Evolutionary conservation across 805 yeast genomes (phyloP), one percentile per base, ranked within the genome.

Genomic region (Maudiozyma bulderi): DNA sequence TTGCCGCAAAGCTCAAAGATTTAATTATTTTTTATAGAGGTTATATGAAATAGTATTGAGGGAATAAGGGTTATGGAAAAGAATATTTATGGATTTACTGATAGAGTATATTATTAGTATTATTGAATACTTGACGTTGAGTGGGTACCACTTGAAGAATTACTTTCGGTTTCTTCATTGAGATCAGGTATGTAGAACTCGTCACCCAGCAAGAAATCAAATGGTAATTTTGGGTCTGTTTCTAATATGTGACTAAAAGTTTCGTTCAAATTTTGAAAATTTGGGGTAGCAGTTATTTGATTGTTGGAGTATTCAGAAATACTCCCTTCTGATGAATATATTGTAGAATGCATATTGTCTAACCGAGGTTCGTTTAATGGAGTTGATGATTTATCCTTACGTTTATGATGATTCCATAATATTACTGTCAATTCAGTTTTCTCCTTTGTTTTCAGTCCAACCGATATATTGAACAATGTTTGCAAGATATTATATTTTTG

Each of bases 381-480:
- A 8, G 35, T 11, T 8, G 10, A 11, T 11, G 6, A 11, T 8
- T 33, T 33, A 5, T 8, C 13, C 8, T 5, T 33, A 5, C 13
- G 11, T 33, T 33, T 33, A 8, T 6, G 10, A 11, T 33, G 11
- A n/a, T n/a, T 33, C 11, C 10, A 38, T 13, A 13, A 5, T 14
- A 20, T 14, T 6, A 38, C 40, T 6, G 40, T 13, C 15, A 38
- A 13, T 5, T 9, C 28, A 13, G 20, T 1, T 13, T 5, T 38
- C 9, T 15, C 40, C 40, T 13, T 38, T 5, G 15, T 6, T 38
- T 38, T 38, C 5, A 38, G 10, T 9, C 11, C 15, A 6, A 13
- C 26, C 6, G 50, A 37, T n/a, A 59, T 53, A 9, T 53, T 50
- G 26, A 59, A 57, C 15, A 56, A 47, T 40, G 51, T 50, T 41